phyloP scores from a whole-genome alignment of 2,329 filamentous ascomycete species.

The Sarocladiaceae sp. region DNA sequence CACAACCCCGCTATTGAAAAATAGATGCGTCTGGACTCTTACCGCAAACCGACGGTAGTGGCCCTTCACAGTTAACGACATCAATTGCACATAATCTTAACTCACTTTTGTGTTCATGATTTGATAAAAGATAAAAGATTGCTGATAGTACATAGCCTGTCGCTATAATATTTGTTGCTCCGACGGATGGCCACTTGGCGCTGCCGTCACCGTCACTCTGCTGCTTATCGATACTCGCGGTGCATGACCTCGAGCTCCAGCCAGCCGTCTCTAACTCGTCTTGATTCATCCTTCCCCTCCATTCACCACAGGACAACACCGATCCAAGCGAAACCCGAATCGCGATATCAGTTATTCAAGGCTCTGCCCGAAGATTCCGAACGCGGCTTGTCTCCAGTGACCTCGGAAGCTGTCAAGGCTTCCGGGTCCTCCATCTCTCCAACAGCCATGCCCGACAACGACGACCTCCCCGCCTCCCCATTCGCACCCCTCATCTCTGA shows the following conservation, averaged over 20 bases:
- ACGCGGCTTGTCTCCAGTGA: not conserved
- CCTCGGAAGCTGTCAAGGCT: conserved; percentile 4
- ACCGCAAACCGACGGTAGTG: too few relatives aligned
- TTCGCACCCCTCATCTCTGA: conserved; percentile 61
- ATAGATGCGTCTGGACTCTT: too few relatives aligned
- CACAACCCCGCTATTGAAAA: not conserved
- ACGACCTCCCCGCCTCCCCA: conserved; percentile 32
- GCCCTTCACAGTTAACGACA: too few relatives aligned
- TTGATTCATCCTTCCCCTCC: not conserved
- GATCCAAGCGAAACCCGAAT: not conserved
- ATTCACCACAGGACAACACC: not conserved
- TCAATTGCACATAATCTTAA: too few relatives aligned
- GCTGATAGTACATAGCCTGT: too few relatives aligned
- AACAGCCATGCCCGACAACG: conserved; percentile 26
- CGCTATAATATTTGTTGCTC: too few relatives aligned
- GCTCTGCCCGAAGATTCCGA: too few relatives aligned
- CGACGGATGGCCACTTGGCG: too few relatives aligned
- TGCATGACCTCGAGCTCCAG: not conserved
- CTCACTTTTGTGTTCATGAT: too few relatives aligned
- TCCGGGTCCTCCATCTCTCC: conserved; percentile 4
- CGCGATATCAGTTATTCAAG: not conserved
- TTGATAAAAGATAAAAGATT: too few relatives aligned
- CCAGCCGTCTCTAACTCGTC: not conserved
- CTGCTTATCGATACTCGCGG: conserved; percentile 9
- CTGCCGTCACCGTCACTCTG: conserved; percentile 4